Evolutionary conservation across 352 stramenopile species (phyloP), one percentile per base, ranked within the genome.

Genomic region (Globisporangium uncinulatum): DNA sequence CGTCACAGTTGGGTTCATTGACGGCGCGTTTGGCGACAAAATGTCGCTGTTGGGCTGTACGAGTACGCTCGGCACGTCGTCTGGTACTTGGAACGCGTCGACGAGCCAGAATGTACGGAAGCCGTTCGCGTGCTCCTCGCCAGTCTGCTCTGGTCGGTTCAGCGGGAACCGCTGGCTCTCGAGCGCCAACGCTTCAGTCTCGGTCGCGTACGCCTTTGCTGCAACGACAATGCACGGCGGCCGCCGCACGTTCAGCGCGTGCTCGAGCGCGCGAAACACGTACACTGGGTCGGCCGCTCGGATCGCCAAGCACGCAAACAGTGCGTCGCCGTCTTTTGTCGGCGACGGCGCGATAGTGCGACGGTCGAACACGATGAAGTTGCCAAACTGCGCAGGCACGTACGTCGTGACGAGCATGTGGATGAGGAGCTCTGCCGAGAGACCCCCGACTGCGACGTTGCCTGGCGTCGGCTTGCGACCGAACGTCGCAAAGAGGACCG

Each of bases 381-480:
- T 89, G 60, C 89, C 92, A 60, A 97, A 98, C 61, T 98, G 93
- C 0, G 91, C 87, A 0, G 89, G 87, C 17, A 98, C 74, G 61
- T 92, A 94, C 31, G 91, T 97, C 7, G 83, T 97, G 11, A 98
- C 88, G 32, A 96, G 79, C 81, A 97, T 83, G 62, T 91, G 92
- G 39, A 97, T 92, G 11, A 95, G 68, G 29, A 97, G 62, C 62
- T 97, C 77, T 2, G 84, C 81, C 1, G 74, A 76, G 31, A 97
- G 69, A 0, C 93, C 89, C 20, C 90, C 91, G 2, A 97, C 66
- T 0, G 83, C 91, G 48, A 95, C 31, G 61, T 95, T 96, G 7
- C 83, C 83, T 9, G 66, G 73, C 0, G 83, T 88, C 10, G 83
- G 62, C 53, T 97, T 97, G 2, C 86, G 74, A 2, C 71, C 70